Evolutionary conservation across 805 yeast genomes (phyloP).

Genomic region (Candida parachauliodes): DNA sequence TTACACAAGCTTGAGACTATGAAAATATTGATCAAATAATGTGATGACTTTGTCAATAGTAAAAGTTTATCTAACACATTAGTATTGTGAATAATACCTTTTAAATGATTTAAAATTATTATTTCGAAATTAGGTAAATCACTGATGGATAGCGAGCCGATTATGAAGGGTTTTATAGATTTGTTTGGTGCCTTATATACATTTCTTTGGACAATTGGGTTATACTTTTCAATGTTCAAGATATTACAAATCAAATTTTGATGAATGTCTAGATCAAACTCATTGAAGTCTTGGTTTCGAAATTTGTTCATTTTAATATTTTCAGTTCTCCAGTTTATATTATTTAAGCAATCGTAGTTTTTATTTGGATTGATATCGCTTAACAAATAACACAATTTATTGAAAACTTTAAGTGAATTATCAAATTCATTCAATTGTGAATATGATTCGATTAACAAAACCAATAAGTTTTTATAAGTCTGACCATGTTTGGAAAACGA

Average conservation of each 20-base stretch:
- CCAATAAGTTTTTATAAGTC: slow-evolving; percentile 24
- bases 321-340: slow-evolving; percentile 19
- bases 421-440: slow-evolving; percentile 18
- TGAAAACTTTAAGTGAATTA: slow-evolving; percentile 22
- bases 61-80: slow-evolving; percentile 3
- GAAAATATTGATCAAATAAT: slow-evolving; percentile 23
- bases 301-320: slow-evolving; percentile 19
- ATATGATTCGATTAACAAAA: slow-evolving; percentile 29
- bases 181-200: slow-evolving; percentile 20
- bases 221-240: slow-evolving; percentile 12
- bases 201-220: slow-evolving; percentile 26
- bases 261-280: slow-evolving; percentile 11
- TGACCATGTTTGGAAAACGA: slow-evolving; percentile 28
- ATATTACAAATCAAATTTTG: slow-evolving; percentile 11
- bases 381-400: slow-evolving; percentile 12
- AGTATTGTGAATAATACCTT: not conserved
- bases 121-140: slow-evolving; percentile 32
- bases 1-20: slow-evolving; percentile 20
- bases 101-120: slow-evolving; percentile 16
- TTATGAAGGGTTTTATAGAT: slow-evolving; percentile 21
- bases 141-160: slow-evolving; percentile 21
- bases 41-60: slow-evolving; percentile 20
- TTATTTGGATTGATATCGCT: slow-evolving; percentile 7
- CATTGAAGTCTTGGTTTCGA: slow-evolving; percentile 3
- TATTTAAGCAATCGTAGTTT: slow-evolving; percentile 12